A percentile compares a stretch with the other conserved stretches of the same genome.
Evolutionary conservation across 352 stramenopile species (phyloP).

Genomic region (Globisporangium heterothallicum): DNA sequence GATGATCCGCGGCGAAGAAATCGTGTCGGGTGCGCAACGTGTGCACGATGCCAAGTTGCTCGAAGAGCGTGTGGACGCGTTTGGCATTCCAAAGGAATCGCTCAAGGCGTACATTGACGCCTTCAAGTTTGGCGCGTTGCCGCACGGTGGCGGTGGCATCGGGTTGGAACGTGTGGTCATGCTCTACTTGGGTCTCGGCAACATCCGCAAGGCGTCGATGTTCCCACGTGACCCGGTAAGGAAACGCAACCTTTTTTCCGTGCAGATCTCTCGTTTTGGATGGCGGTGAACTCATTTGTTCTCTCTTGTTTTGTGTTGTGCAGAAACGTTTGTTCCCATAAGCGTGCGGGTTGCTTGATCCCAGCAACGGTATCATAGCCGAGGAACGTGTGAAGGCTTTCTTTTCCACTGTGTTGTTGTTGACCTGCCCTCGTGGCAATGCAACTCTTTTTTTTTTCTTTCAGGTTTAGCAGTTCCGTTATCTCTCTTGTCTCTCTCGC

Average conservation of each 20-base stretch:
- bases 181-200: conserved; percentile 97
- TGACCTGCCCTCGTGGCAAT: background rate
- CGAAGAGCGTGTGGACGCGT: conserved; percentile 83
- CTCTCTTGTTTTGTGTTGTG: background rate
- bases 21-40: conserved; percentile 98
- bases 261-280: no score
- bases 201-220: conserved; percentile 99
- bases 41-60: conserved; percentile 97
- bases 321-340: conserved; percentile 69
- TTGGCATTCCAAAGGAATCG: conserved; percentile 81
- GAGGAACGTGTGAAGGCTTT: background rate
- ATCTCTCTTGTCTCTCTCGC: background rate
- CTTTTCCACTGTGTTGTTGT: background rate
- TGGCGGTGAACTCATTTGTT: no score
- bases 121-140: conserved; percentile 97
- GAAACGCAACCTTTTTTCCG: no score
- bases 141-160: conserved; percentile 97
- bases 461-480: background rate
- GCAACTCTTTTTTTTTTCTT: conserved; percentile 1
- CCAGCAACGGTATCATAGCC: background rate
- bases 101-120: conserved; percentile 97
- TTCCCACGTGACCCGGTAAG: conserved; percentile 96
- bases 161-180: conserved; percentile 99
- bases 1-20: conserved; percentile 99
- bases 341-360: background rate